Evolutionary conservation across 345 rosid genomes (phyloP), one percentile per base, ranked within the genome.

Genomic region (Camelina hispida): DNA sequence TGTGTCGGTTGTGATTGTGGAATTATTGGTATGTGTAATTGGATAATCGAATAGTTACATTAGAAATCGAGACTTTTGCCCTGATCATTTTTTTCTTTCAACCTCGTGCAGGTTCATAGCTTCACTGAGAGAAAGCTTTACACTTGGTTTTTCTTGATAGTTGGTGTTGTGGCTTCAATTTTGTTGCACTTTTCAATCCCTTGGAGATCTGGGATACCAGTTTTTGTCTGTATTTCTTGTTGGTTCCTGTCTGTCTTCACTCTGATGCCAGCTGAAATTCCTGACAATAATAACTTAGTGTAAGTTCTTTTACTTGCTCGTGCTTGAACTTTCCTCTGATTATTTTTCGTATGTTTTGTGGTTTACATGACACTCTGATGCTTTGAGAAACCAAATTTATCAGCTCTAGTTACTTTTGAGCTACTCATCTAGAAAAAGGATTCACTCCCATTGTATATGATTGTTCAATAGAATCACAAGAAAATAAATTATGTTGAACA

Each of bases 261-360:
- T 61, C 80, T 89, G 82, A 91, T 91, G 97, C 98, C 98, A 13
- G 98, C 97, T 42, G 98, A 93, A 81, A 93, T 93, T 78, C 98
- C 98, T 11, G 97, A 93, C 72, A 89, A 93, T 67, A 93, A 89
- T 82, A 85, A 75, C 60, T 75, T 91, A 69, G 98, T 93, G 98
- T 93, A 85, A 76, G 96, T 81, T 71, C 18, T 47, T 73, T 75
- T 38, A 59, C 77, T 44, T 32, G 14, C 32, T 56, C 38, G 63
- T 70, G 56, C 48, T 28, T 79, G 60, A 20, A 30, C 7, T 58
- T 62, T 44, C 37, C 55, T 42, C 66, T 72, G 53, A 16, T 40
- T 52, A 18, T 12, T 28, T 72, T 72, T 22, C 17, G 37, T 16
- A 25, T 18, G 60, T 59, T 59, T 50, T 67, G 20, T 53, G 69